Evolutionary conservation across 192 early-diverging fungal species (phyloP).

Genomic region (Rhizophagus clarus): DNA sequence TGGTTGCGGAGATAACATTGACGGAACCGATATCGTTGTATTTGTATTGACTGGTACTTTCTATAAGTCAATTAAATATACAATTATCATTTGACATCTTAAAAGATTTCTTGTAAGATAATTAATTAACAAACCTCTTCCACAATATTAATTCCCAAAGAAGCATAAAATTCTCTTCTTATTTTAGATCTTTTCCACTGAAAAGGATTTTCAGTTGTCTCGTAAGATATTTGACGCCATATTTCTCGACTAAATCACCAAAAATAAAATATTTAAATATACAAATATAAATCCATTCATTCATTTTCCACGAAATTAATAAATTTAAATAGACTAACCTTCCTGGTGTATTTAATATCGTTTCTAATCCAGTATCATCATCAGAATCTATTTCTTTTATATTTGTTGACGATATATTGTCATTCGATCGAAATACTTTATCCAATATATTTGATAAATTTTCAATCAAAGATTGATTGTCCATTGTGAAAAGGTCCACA

Average conservation of each 20-base stretch:
- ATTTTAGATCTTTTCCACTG: conserved; percentile 46
- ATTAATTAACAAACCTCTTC: conserved; percentile 30
- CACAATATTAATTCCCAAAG: conserved; percentile 39
- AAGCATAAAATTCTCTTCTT: conserved; percentile 43
- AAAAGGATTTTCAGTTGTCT: conserved; percentile 38
- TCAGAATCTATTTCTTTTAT: not conserved
- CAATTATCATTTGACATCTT: not conserved
- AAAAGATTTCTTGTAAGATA: not conserved
- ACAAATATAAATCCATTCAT: not conserved
- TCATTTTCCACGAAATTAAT: not conserved
- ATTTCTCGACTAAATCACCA: conserved; percentile 6
- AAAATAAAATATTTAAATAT: not conserved
- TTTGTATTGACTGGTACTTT: not conserved
- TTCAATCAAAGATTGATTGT: not conserved
- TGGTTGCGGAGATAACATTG: not conserved
- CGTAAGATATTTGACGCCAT: conserved; percentile 22
- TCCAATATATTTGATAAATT: not conserved
- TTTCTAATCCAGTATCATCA: not conserved
- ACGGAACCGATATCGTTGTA: not conserved
- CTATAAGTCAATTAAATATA: not conserved
- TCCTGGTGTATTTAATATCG: not conserved
- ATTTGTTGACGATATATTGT: not conserved
- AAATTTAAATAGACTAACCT: not conserved
- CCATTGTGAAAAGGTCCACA: not conserved
- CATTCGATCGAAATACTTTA: not conserved